Conservation (phyloP, 2,329 filamentous ascomycete species). For the Bertia moriformis region DNA sequence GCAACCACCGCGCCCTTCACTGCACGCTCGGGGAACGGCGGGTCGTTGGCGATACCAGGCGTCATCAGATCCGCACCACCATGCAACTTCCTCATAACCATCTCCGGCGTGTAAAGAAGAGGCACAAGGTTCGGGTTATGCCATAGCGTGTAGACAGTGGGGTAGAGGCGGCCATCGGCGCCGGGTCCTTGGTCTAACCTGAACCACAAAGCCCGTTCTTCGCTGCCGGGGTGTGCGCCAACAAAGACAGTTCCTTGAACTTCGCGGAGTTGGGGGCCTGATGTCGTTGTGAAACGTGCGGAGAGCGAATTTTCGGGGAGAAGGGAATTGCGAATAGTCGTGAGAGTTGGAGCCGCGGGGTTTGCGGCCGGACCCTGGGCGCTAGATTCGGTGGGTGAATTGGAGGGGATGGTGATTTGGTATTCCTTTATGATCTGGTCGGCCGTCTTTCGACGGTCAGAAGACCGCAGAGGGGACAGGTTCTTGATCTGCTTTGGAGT, state of each 20-base stretch:
- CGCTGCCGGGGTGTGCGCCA: constrained; percentile 37
- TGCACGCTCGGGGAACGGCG: constrained; percentile 44
- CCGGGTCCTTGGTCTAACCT: constrained; percentile 19
- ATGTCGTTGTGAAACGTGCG: constrained; percentile 50
- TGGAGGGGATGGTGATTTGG: constrained; percentile 21
- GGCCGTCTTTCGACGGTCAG: constrained; percentile 50
- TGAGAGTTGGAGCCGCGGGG: constrained; percentile 26
- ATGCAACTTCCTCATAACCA: constrained; percentile 47
- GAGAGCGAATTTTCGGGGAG: constrained; percentile 48
- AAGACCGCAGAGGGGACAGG: constrained; percentile 48
- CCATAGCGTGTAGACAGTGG: constrained; percentile 53
- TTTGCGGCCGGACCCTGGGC: constrained; percentile 15
- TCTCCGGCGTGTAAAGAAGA: constrained; percentile 45
- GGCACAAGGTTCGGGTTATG: constrained; percentile 44
- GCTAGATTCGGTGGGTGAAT: constrained; percentile 2
- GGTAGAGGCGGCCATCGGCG: constrained; percentile 34
- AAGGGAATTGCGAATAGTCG: constrained; percentile 37
- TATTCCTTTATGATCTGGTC: constrained; percentile 54
- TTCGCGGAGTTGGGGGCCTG: constrained; percentile 42
- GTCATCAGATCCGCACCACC: constrained; percentile 57
- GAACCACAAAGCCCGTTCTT: constrained; percentile 50
- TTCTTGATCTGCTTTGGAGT: constrained; percentile 40
- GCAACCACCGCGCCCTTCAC: constrained; percentile 47
- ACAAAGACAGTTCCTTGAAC: constrained; percentile 52
- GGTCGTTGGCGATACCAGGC: constrained; percentile 47